These are phyloP conservation scores for Colletotrichum sp. DNA, from an alignment of 2,329 filamentous ascomycete species.

Conservation along the genomic window DNA sequence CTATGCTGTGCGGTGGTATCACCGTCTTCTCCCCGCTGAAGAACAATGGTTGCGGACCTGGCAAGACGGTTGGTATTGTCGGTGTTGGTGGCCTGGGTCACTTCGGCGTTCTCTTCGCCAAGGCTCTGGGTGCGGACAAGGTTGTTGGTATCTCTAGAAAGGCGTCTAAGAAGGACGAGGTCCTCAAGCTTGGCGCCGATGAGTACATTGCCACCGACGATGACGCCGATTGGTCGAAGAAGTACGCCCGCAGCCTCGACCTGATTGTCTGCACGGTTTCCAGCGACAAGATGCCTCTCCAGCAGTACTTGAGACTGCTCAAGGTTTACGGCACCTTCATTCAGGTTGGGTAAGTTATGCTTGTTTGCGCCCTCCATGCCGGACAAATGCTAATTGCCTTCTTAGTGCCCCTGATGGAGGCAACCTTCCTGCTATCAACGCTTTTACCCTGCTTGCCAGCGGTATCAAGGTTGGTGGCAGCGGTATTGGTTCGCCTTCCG, in stretches of 20 bases:
- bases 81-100: slow-evolving; percentile 74
- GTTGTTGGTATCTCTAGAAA: slow-evolving; percentile 65
- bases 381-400: neutral
- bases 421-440: slow-evolving; percentile 41
- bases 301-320: slow-evolving; percentile 61
- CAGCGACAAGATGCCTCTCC: slow-evolving; percentile 47
- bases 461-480: slow-evolving; percentile 50
- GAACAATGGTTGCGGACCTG: slow-evolving; percentile 67
- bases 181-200: slow-evolving; percentile 61
- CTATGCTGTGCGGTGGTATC: slow-evolving; percentile 75
- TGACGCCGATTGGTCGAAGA: slow-evolving; percentile 58
- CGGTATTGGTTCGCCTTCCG: slow-evolving; percentile 42
- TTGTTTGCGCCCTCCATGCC: neutral
- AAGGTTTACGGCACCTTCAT: slow-evolving; percentile 26
- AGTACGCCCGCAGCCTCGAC: slow-evolving; percentile 56
- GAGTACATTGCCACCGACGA: slow-evolving; percentile 48
- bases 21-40: slow-evolving; percentile 70
- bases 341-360: slow-evolving; percentile 25
- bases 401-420: slow-evolving; percentile 56
- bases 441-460: slow-evolving; percentile 61
- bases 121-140: slow-evolving; percentile 66
- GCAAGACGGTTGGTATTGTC: slow-evolving; percentile 70
- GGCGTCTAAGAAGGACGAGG: slow-evolving; percentile 59
- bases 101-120: slow-evolving; percentile 71
- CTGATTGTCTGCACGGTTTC: slow-evolving; percentile 65